Evolutionary conservation across 2,329 filamentous ascomycete genomes (phyloP).

Genomic region (Botrytis deweyae): DNA sequence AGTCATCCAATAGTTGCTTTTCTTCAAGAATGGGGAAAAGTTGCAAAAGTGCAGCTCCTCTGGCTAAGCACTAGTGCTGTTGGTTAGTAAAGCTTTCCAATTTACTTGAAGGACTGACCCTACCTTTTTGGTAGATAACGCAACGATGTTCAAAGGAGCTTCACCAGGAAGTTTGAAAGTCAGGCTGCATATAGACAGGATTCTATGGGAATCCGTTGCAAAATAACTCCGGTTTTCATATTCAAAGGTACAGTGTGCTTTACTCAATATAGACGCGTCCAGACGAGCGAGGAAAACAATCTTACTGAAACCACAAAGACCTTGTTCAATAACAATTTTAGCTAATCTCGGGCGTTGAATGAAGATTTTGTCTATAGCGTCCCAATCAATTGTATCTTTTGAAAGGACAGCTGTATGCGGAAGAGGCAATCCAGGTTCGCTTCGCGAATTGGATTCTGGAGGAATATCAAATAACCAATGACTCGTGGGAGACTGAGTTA

Average conservation of each 20-base stretch:
- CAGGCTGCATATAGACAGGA: neutral
- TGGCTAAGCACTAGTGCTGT: neutral
- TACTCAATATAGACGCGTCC: neutral
- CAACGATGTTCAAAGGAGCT: neutral
- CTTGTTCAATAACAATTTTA: neutral
- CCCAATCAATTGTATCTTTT: conserved; percentile 7
- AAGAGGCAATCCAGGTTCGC: neutral
- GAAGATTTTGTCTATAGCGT: neutral
- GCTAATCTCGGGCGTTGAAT: neutral
- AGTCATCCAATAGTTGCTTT: neutral
- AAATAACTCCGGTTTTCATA: neutral
- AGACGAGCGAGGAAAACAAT: neutral
- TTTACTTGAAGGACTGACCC: neutral
- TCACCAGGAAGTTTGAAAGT: neutral
- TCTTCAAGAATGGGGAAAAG: conserved; percentile 15
- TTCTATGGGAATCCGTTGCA: too few relatives aligned
- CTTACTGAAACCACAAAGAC: neutral
- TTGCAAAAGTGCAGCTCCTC: conserved; percentile 1
- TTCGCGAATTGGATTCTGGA: neutral
- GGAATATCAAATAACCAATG: conserved; percentile 6
- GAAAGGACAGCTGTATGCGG: neutral
- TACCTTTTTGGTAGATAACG: neutral
- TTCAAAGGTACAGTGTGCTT: neutral
- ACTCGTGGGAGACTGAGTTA: neutral
- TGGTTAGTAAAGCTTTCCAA: neutral